Base-by-base conservation (phyloP, 495 filamentous ascomycete genomes). In the Podospora anserina region DNA sequence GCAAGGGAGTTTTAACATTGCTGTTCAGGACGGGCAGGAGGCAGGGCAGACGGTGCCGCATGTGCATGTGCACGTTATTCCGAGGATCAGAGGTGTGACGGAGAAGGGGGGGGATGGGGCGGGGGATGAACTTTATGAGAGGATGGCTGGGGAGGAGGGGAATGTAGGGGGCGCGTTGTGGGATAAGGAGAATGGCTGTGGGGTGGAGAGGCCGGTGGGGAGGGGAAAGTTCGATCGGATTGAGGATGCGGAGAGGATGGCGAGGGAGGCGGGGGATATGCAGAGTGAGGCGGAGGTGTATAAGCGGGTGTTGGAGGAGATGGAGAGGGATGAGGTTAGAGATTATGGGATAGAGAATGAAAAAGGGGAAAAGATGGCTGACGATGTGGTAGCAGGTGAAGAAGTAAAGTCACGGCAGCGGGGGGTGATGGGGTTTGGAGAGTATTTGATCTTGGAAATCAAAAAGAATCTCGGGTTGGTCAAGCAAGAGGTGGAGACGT, bases 11-110 rank as follows among this genome's bases (percentile, higher is more conserved):
- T 86, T 98, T 74, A 99, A 97, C 78, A 90, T 99, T 64, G 94
- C 95, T 0, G 84, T 99, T 18, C 95, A 99, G 74, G 95, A 99
- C 80, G 95, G 95, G 11, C 78, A 77, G 28, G 91, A 91, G 70
- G 92, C 96, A 1, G 95, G 95, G 0, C 95, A 99, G 83, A 88
- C 87, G 28, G 93, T 99, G 26, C 82, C 90, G 11, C 95, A 99
- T 81, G 88, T 98, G 16, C 96, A 99, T 79, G 89, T 91, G 61
- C 96, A 99, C 81, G 88, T 98, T 44, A 97, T 99, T 64, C 95
- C 95, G 26, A 81, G 95, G 55, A 82, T 83, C 63, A 69, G 72
- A 18, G 78, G 79, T 15, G 66, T 68, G 32, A 83, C 78, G 18
- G 80, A 75, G 59, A 84, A 84, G 71, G 70, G 77, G 20, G 82